phyloP scores from a whole-genome alignment of 768 basidiomycete species.

The Hericium erinaceus region DNA sequence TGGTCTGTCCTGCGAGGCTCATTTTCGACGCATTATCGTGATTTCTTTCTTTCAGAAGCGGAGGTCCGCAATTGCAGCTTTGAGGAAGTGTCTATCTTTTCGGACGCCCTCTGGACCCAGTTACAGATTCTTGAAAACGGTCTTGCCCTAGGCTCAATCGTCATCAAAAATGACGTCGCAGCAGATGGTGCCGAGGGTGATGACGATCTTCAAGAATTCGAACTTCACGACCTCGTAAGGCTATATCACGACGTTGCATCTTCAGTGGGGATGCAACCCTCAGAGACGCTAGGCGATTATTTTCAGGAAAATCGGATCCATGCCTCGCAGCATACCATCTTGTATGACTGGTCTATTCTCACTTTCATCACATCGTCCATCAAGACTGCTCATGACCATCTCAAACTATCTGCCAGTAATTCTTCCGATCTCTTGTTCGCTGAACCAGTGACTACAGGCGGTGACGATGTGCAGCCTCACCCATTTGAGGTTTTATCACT shows the following conservation, averaged over 20 bases:
- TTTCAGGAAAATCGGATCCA: slow-evolving; percentile 37
- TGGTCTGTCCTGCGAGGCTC: slow-evolving; percentile 45
- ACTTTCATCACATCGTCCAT: slow-evolving; percentile 51
- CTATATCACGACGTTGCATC: slow-evolving; percentile 46
- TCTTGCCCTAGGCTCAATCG: slow-evolving; percentile 52
- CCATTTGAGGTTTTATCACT: slow-evolving; percentile 52
- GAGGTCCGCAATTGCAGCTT: slow-evolving; percentile 41
- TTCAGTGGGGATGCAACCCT: slow-evolving; percentile 33
- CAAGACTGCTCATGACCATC: slow-evolving; percentile 26
- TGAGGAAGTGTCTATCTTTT: slow-evolving; percentile 62
- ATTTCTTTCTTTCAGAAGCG: slow-evolving; percentile 32
- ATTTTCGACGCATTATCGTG: slow-evolving; percentile 43
- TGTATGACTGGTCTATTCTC: slow-evolving; percentile 64
- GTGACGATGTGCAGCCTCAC: slow-evolving; percentile 24
- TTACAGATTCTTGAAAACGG: slow-evolving; percentile 60
- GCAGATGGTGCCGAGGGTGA: slow-evolving; percentile 3
- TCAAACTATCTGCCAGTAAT: slow-evolving; percentile 8
- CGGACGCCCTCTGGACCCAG: slow-evolving; percentile 56
- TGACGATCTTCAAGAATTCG: slow-evolving; percentile 3
- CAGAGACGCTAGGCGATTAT: slow-evolving; percentile 42
- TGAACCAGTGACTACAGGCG: slow-evolving; percentile 15
- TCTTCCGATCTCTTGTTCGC: slow-evolving; percentile 41
- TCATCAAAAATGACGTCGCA: slow-evolving; percentile 27
- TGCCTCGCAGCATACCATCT: slow-evolving; percentile 35
- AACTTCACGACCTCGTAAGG: slow-evolving; percentile 28